Percentiles rank a stretch among this genome's conserved stretches.
Evolutionary conservation across 129 eudicot species (phyloP).

Genomic region (Artemisia argyi): DNA sequence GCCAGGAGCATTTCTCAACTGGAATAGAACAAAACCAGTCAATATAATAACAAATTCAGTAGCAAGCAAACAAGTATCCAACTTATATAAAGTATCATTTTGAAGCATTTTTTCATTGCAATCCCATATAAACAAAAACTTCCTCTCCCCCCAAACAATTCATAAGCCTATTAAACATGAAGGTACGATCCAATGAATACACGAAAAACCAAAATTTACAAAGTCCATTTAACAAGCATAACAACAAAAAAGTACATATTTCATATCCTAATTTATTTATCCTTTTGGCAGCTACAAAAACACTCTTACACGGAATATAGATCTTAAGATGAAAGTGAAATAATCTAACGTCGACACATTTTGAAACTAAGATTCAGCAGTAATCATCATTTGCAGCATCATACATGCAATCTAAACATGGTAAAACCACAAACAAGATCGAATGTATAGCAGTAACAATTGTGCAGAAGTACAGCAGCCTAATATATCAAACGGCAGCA

Average conservation of each 20-base stretch:
- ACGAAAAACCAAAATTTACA: constrained; percentile 17
- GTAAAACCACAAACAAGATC: no score
- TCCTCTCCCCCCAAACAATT: no score
- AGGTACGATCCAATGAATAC: not conserved
- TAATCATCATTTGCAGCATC: no score
- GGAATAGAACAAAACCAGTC: constrained; percentile 24
- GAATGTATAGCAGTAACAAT: no score
- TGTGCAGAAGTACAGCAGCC: constrained; percentile 1
- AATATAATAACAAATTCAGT: not conserved
- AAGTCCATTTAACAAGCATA: not conserved
- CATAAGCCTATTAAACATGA: not conserved
- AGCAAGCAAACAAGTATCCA: not conserved
- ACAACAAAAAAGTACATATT: not conserved
- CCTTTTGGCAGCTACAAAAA: not conserved
- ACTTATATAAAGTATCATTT: not conserved
- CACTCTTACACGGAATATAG: no score
- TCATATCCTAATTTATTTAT: not conserved
- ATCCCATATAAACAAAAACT: not conserved
- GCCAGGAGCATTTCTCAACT: constrained; percentile 45
- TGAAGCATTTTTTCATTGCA: not conserved
- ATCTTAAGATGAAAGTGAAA: no score
- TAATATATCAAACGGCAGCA: constrained; percentile 15
- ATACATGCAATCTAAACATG: no score
- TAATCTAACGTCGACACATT: no score
- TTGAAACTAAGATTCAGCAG: no score